phyloP scores from a whole-genome alignment of 805 yeast species.

The Suhomyces sp. region DNA sequence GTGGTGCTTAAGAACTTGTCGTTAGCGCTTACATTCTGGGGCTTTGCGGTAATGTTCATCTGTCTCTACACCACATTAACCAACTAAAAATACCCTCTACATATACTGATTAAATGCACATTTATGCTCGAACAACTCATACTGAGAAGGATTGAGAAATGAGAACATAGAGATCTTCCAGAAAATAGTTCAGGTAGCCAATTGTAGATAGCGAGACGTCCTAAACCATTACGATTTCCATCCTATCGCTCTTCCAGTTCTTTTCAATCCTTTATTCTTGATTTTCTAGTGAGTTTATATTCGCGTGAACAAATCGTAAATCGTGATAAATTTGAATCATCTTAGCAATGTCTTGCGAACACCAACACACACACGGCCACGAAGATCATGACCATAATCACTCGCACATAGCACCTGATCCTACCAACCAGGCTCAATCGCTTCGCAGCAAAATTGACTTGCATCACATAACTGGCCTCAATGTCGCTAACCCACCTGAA shows the following conservation, averaged over 20 bases:
- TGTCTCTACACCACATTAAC: slow-evolving; percentile 39
- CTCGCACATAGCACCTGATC: slow-evolving; percentile 56
- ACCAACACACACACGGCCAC: slow-evolving; percentile 30
- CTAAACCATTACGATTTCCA: too few relatives aligned
- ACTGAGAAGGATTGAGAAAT: too few relatives aligned
- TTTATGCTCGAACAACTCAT: too few relatives aligned
- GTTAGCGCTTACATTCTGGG: slow-evolving; percentile 61
- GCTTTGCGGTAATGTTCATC: slow-evolving; percentile 65
- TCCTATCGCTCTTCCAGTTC: too few relatives aligned
- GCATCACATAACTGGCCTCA: slow-evolving; percentile 59
- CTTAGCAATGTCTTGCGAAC: slow-evolving; percentile 15
- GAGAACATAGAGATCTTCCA: too few relatives aligned
- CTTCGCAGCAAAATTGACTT: slow-evolving; percentile 59
- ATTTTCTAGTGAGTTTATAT: too few relatives aligned
- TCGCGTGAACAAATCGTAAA: too few relatives aligned
- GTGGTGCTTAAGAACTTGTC: slow-evolving; percentile 45
- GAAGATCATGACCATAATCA: slow-evolving; percentile 32
- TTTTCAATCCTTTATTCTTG: not conserved
- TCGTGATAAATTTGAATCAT: too few relatives aligned
- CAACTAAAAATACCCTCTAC: not conserved
- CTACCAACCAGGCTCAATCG: slow-evolving; percentile 70
- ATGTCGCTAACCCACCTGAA: slow-evolving; percentile 50
- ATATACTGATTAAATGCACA: too few relatives aligned
- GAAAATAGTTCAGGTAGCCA: too few relatives aligned
- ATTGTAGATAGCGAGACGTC: too few relatives aligned